Evolutionary conservation across 805 yeast species (phyloP), one percentile per base, ranked within the genome.

Genomic region (Starmerella asiatica): DNA sequence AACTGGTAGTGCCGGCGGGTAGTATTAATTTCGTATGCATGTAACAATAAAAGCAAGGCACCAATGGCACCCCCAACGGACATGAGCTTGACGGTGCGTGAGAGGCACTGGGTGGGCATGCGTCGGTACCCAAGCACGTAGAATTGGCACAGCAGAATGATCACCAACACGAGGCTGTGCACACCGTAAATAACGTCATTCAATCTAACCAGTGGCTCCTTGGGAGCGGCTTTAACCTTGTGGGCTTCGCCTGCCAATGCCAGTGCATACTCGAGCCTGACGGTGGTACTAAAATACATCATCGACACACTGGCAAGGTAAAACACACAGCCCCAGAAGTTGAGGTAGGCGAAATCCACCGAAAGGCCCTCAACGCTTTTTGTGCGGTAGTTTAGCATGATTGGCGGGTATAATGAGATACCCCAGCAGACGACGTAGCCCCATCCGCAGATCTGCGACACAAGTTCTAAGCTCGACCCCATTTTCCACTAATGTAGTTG

Each of bases 181-280:
- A 54, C 46, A 2, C 67, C 63, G 46, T 68, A 70, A 5, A 61
- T 58, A 5, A 69, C 55, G 47, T 70, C 75, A 19, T 66, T 63
- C 40, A 52, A 42, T 7, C 70, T 58, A 8, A 69, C 57, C 18
- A 67, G 47, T 1, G 75, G 75, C 44, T 40, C 49, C 20, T 48
- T 45, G 6, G 48, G 46, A 11, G 46, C 43, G 3, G 40, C 50
- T n/a, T 36, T 34, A 8, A 28, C 42, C 9, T 47, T 27, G 21
- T 39, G 43, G 6, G 43, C 44, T 7, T 40, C 45, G 9, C 17
- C 27, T 2, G 55, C 40, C 39, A 56, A 57, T 16, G 58, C 46
- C 32, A 51, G 50, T 15, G 62, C 57, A 39, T 61, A 61, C 45
- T 61, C 62, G 16, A 50, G 49, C 18, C 63, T 51, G 12, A 61